Evolutionary conservation across 257 asterid species (phyloP).

Genomic region (Orobanche coerulescens): DNA sequence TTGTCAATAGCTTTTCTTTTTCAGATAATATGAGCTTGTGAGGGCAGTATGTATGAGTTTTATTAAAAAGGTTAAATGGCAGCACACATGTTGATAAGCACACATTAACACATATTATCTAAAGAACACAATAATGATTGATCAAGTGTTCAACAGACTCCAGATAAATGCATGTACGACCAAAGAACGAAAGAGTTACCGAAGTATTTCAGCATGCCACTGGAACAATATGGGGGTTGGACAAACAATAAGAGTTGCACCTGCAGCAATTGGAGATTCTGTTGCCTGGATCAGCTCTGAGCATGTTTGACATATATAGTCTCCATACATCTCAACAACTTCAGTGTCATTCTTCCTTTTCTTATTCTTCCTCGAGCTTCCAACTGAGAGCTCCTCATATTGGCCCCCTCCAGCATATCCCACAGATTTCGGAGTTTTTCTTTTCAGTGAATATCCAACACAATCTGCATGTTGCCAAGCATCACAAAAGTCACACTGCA

Average conservation of each 20-base stretch:
- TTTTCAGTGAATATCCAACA: constrained; percentile 73
- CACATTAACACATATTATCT: neutral
- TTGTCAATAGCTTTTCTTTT: constrained; percentile 2
- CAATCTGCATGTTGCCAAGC: constrained; percentile 99
- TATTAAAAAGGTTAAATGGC: neutral
- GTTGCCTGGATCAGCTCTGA: constrained; percentile 75
- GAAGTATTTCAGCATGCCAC: constrained; percentile 96
- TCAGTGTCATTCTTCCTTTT: constrained; percentile 39
- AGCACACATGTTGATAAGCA: neutral
- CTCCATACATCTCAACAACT: constrained; percentile 56
- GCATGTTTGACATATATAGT: constrained; percentile 64
- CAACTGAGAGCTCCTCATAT: constrained; percentile 19
- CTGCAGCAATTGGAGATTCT: constrained; percentile 74
- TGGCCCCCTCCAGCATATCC: constrained; percentile 26
- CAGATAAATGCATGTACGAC: constrained; percentile 20
- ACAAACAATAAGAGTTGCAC: constrained; percentile 97
- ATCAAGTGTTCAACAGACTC: constrained; percentile 13
- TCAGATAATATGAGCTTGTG: neutral
- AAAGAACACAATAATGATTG: neutral
- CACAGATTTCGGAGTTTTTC: constrained; percentile 31
- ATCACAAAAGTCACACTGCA: constrained; percentile 93
- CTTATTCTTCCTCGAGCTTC: constrained; percentile 31
- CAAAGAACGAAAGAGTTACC: constrained; percentile 50
- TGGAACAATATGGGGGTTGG: constrained; percentile 95
- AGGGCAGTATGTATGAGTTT: neutral